phyloP scores from a whole-genome alignment of 768 basidiomycete genomes.

The Mycena alexandri region DNA sequence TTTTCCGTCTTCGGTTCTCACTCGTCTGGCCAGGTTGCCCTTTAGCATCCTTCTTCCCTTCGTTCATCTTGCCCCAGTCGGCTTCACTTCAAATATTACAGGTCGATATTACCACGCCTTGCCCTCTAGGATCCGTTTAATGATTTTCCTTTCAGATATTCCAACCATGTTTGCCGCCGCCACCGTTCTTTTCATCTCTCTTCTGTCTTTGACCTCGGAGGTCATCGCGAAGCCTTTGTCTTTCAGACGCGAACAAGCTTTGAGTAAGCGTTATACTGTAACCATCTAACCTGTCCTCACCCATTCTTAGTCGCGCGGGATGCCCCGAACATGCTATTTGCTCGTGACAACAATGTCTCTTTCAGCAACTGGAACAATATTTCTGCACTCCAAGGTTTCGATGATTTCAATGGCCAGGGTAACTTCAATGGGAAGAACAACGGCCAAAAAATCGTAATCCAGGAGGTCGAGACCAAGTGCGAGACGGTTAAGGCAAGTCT shows the following conservation, averaged over 20 bases:
- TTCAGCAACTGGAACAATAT: slow-evolving; percentile 44
- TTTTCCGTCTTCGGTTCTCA: background rate
- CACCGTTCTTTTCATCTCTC: slow-evolving; percentile 33
- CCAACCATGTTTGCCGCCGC: slow-evolving; percentile 36
- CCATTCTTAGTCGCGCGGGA: slow-evolving; percentile 18
- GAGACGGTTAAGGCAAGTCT: slow-evolving; percentile 15
- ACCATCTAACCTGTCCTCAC: background rate
- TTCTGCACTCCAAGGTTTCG: slow-evolving; percentile 38
- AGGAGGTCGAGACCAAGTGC: slow-evolving; percentile 34
- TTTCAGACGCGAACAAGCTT: slow-evolving; percentile 29
- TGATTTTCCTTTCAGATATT: slow-evolving; percentile 12
- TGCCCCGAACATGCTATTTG: slow-evolving; percentile 4
- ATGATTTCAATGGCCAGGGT: slow-evolving; percentile 39
- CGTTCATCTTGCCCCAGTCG: slow-evolving; percentile 35
- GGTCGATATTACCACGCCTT: slow-evolving; percentile 7
- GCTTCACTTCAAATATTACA: slow-evolving; percentile 31
- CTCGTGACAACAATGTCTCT: slow-evolving; percentile 33
- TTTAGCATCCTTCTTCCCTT: slow-evolving; percentile 37
- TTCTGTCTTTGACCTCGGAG: slow-evolving; percentile 32
- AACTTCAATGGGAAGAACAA: slow-evolving; percentile 39
- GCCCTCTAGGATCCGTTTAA: background rate
- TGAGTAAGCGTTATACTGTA: slow-evolving; percentile 12
- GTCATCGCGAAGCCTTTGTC: slow-evolving; percentile 34
- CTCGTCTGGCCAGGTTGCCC: slow-evolving; percentile 41
- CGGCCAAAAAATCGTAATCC: slow-evolving; percentile 37